Percentiles rank a stretch among this genome's conserved stretches.
Conservation (phyloP, 1,284 basidiomycete species). For the Coniferiporia weirii region DNA sequence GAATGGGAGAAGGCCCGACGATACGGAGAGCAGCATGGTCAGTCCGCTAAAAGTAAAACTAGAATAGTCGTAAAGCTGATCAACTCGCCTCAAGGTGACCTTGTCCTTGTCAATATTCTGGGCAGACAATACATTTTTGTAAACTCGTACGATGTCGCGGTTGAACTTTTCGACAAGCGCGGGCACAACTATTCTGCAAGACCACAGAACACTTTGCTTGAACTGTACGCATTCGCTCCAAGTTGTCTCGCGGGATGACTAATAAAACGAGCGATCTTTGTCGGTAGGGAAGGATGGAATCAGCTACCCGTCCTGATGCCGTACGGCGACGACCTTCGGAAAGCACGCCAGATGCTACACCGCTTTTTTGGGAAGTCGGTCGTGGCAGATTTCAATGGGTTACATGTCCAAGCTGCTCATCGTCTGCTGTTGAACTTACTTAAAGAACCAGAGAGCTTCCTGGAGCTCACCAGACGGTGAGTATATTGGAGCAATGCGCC, state of each 20-base stretch:
- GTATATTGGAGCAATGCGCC: not conserved
- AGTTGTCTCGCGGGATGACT: not conserved
- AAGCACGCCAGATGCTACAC: slow-evolving; percentile 23
- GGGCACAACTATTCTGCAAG: slow-evolving; percentile 18
- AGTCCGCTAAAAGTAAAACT: not conserved
- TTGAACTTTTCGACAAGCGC: slow-evolving; percentile 24
- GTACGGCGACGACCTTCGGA: slow-evolving; percentile 24
- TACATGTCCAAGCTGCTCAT: slow-evolving; percentile 2
- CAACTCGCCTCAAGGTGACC: not conserved
- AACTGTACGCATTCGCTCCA: not conserved
- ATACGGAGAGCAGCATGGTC: not conserved
- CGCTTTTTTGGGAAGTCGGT: slow-evolving; percentile 18
- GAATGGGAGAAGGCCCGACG: not conserved
- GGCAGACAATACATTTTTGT: slow-evolving; percentile 16
- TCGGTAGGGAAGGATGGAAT: slow-evolving; percentile 3
- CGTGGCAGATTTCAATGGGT: not conserved
- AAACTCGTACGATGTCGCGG: slow-evolving; percentile 22
- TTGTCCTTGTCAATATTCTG: not conserved
- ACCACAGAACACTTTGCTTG: slow-evolving; percentile 1
- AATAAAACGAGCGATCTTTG: not conserved
- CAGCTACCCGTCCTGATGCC: slow-evolving; percentile 15
- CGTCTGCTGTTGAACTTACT: slow-evolving; percentile 5
- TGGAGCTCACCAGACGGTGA: not conserved
- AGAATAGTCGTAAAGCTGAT: not conserved
- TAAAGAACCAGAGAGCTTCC: slow-evolving; percentile 1